Evolutionary conservation across 148 eudicot species (phyloP), one percentile per base, ranked within the genome.

Genomic region (Rhododendron vialii): DNA sequence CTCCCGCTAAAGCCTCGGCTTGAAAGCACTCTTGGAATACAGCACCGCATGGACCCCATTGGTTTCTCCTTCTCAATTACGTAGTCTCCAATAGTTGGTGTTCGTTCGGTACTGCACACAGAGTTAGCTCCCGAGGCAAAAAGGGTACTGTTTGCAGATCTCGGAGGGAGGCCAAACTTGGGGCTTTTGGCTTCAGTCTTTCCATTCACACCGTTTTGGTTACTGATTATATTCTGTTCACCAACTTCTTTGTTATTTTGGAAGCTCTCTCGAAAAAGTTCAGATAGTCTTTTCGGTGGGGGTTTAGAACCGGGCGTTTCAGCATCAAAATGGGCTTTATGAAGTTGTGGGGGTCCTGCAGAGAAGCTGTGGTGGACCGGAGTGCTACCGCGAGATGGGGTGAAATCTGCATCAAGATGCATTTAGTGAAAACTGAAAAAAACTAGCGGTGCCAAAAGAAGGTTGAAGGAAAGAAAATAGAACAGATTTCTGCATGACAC

Each of bases 321-420:
- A 43, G 75, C 65, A 57, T 84, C 80, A 15, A 84, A 78, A 22
- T 69, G 59, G 84, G 59, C 79, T 38, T 17, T 90, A 65, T 81
- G 86, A 69, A 83, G 82, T 36, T 83, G 84, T 35, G 92, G 88
- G 38, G 89, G 86, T 85, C 93, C 94, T 15, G 86, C 86, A 33
- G 91, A 82, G 84, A 89, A 89, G 79, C 57, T 89, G 83, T 87
- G 91, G 87, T 92, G 96, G 59, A 90, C 88, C 0, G 98, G 98
- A 33, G 98, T 92, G 86, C 81, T 95, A 43, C 98, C 94, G 3
- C 94, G 91, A 41, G 98, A 95, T 76, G 98, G 96, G 55, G 95
- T 93, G 55, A 95, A 95, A 87, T 94, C 98, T 95, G 96, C 94
- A 90, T 1, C 76, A 86, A 53, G 14, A 57, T 17, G 36, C 22